These are phyloP conservation scores for Solanum raphanifolium DNA, from an alignment of 257 asterid genomes.

Conservation along the genomic window DNA sequence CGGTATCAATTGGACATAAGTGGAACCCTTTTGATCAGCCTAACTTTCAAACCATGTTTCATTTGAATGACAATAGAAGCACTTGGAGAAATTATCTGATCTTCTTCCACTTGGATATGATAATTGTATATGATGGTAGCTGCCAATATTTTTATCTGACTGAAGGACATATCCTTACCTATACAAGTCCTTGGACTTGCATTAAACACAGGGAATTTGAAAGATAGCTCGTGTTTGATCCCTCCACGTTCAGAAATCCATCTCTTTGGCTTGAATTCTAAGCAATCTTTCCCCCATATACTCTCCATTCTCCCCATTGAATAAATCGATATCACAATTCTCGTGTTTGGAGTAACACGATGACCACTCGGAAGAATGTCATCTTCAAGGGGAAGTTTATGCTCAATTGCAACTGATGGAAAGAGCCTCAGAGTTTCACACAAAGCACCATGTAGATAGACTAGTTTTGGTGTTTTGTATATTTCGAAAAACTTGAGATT, in stretches of 20 bases:
- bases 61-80: too few relatives aligned
- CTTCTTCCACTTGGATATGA: too few relatives aligned
- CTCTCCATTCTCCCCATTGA: too few relatives aligned
- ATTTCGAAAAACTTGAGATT: neutral
- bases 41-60: too few relatives aligned
- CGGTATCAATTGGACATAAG: too few relatives aligned
- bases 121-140: too few relatives aligned
- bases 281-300: too few relatives aligned
- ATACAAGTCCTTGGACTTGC: neutral
- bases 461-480: neutral
- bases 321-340: too few relatives aligned
- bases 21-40: too few relatives aligned
- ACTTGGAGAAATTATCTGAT: too few relatives aligned
- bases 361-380: neutral
- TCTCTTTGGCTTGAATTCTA: neutral
- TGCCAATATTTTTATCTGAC: too few relatives aligned
- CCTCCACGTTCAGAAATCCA: neutral
- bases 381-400: neutral
- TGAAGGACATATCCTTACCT: too few relatives aligned
- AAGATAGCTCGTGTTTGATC: neutral
- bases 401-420: neutral
- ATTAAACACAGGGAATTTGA: neutral
- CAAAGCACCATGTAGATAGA: neutral
- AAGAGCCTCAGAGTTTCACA: neutral
- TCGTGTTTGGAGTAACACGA: neutral